Evolutionary conservation across 2,329 filamentous ascomycete species (phyloP).

Genomic region (Colletotrichum orbiculare): DNA sequence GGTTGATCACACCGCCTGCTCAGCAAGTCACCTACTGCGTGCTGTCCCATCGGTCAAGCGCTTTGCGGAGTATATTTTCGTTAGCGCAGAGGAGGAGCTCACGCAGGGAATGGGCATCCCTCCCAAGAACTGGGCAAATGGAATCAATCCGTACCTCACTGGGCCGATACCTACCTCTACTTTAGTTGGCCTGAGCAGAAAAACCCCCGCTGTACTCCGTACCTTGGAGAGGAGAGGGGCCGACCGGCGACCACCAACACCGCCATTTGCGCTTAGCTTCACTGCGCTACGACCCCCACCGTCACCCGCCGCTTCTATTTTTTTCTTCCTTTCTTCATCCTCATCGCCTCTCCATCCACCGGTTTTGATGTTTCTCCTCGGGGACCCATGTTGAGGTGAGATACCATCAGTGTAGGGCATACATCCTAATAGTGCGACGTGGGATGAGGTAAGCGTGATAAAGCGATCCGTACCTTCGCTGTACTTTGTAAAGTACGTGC

Average conservation of each 20-base stretch:
- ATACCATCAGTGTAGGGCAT: not conserved
- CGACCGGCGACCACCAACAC: slow-evolving; percentile 8
- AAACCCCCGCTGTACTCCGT: not conserved
- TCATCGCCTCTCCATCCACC: not conserved
- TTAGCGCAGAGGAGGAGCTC: slow-evolving; percentile 5
- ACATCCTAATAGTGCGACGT: no score
- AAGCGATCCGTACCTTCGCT: not conserved
- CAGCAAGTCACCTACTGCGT: slow-evolving; percentile 8
- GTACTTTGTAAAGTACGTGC: slow-evolving; percentile 8
- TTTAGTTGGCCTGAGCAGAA: not conserved
- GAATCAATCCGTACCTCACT: no score
- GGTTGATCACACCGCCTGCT: slow-evolving; percentile 33
- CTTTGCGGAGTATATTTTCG: slow-evolving; percentile 8
- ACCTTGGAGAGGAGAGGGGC: slow-evolving; percentile 1
- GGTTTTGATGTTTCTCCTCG: slow-evolving; percentile 1
- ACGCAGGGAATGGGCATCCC: slow-evolving; percentile 25
- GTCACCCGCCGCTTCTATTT: slow-evolving; percentile 17
- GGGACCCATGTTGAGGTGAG: slow-evolving; percentile 4
- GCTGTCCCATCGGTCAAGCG: slow-evolving; percentile 2
- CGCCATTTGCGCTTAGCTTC: slow-evolving; percentile 18
- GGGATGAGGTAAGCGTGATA: no score
- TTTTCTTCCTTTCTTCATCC: not conserved
- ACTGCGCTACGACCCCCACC: slow-evolving; percentile 2
- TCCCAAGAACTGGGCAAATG: not conserved
- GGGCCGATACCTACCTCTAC: no score